Evolutionary conservation across 169 alveolate genomes (phyloP), one percentile per base, ranked within the genome.

Genomic region (Plasmodium falciparum): DNA sequence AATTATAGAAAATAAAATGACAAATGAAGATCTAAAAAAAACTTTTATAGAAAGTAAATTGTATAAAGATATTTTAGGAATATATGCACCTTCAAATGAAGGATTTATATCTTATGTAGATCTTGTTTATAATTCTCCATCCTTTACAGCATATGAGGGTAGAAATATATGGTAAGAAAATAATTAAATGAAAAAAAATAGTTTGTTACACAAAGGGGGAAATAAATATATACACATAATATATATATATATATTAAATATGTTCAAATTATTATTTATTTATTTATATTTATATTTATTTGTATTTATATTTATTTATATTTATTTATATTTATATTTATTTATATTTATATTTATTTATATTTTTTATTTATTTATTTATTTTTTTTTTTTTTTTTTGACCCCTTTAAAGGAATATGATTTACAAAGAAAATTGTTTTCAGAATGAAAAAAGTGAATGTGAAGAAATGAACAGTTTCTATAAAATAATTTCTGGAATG

Each of bases 401-500:
- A 0, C 6, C 63, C 26, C 11, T 12, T 2, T 33, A 45, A 20
- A 85, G 91, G 91, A 54, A 85, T 61, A 62, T 45, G 43, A 85
- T 85, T 1, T 85, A 85, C 15, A n/a, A 43, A 69, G 91, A 85
- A 8, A 85, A 85, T 43, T 85, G 91, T 45, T 72, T 85, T 24
- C 73, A 47, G 62, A 76, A 88, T 50, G 94, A 61, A 24, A 75
- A 85, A 50, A 71, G 91, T 15, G 33, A 20, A 24, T 95, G 97
- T 72, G 74, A 90, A 63, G 94, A 92, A 59, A 93, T 90, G 66
- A 95, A 92, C 26, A 94, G 93, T 62, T 74, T 97, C 24, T 94
- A 93, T 56, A 72, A 95, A 63, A 88, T 96, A 3, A 85, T 96
- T 2, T 93, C 97, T 0, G 98, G 98, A 1, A 93, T 96, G 94